Percentiles rank a stretch among this genome's conserved stretches.
Evolutionary conservation across 208 protist species (phyloP).

Genomic region (Leishmania turanica): DNA sequence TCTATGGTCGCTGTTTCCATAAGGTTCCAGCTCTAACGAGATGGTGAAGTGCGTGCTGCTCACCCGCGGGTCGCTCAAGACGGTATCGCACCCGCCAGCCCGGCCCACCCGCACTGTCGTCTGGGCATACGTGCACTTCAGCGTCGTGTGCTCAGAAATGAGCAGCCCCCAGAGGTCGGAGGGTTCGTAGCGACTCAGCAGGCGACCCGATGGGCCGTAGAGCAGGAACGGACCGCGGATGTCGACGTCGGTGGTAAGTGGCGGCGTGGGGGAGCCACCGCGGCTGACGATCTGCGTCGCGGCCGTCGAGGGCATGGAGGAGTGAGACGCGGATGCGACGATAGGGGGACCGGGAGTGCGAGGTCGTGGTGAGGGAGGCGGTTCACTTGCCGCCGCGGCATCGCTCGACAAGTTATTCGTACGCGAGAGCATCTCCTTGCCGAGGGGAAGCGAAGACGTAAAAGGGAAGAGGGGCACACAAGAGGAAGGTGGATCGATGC

Average conservation of each 20-base stretch:
- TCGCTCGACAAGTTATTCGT: neutral
- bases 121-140: conserved; percentile 38
- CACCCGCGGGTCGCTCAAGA: conserved; percentile 41
- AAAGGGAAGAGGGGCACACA: neutral
- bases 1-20: neutral
- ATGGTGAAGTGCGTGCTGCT: conserved; percentile 68
- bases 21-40: conserved; percentile 43
- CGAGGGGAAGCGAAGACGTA: neutral
- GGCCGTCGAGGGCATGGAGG: conserved; percentile 13
- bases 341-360: neutral
- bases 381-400: neutral
- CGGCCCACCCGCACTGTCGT: conserved; percentile 51
- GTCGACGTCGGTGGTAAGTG: neutral
- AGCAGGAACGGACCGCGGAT: conserved; percentile 26
- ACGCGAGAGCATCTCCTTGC: neutral
- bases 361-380: conserved; percentile 14
- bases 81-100: conserved; percentile 39
- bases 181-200: conserved; percentile 20
- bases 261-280: conserved; percentile 3
- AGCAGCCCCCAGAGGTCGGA: conserved; percentile 55
- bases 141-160: conserved; percentile 48
- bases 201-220: conserved; percentile 25
- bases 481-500: neutral
- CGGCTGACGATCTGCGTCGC: conserved; percentile 22
- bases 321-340: neutral